Base-by-base conservation (phyloP, 2,329 filamentous ascomycete genomes). In the Nemania sp. region DNA sequence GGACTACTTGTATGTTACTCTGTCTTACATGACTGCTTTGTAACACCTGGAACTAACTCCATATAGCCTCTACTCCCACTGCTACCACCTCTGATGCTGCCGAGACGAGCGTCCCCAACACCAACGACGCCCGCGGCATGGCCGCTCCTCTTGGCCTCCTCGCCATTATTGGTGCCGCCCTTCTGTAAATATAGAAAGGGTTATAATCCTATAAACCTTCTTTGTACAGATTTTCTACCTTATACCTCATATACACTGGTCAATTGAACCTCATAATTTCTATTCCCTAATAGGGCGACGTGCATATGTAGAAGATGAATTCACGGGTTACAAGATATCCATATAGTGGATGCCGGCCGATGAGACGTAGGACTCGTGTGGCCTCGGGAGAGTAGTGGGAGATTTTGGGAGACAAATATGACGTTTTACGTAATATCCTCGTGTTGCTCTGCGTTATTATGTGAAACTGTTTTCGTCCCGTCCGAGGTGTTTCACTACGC, bases 71-170 rank as follows among this genome's bases (percentile, higher is more conserved):
- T 52, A 62, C 72, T 11, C 24, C 64, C 27, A 52, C 56, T 29
- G 35, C 73, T 2, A 69, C 72, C 47, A 47, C 68, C 24, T 61
- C 73, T 57, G 24, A 62, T 24, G 26, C 71, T 24, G 29, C 72
- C 18, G 18, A 65, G 66, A 74, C 73, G 20, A 66, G 32, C 41
- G 52, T 66, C 52, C 75, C 77, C 59, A 74, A 74, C 71, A 72
- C 70, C 62, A 78, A 77, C 68, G 75, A 69, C 32, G 77, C 74
- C 55, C 70, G 67, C 56, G 72, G 62, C 57, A 47, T 73, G 22
- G 71, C 67, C 41, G 74, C 75, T 64, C 73, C 77, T 66, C 62
- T 77, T 51, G 73, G 75, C 22, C 24, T 78, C 49, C 66, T 76
- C 43, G 58, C 76, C 24, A 62, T 72, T 49, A 55, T 75, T 24